These are phyloP conservation scores for Platanthera guangdongensis DNA, from an alignment of 106 monocot genomes.

Conservation along the genomic window DNA sequence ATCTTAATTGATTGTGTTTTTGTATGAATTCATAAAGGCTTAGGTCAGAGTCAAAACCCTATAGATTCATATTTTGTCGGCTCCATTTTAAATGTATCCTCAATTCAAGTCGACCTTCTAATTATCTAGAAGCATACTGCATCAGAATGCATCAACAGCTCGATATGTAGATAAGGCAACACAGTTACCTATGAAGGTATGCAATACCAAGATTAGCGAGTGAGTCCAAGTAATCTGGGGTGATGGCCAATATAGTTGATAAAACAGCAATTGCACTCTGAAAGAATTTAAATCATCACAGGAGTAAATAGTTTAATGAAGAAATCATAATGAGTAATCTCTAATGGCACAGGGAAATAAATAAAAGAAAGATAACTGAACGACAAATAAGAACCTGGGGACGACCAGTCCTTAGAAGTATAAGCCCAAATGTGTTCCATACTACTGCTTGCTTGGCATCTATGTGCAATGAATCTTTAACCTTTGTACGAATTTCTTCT, in stretches of 20 bases:
- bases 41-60: too few relatives aligned
- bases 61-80: too few relatives aligned
- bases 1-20: too few relatives aligned
- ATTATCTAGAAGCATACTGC: neutral
- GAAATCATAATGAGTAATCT: conserved; percentile 1
- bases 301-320: conserved; percentile 1
- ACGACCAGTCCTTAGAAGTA: conserved; percentile 78
- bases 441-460: conserved; percentile 79
- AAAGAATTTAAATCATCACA: conserved; percentile 10
- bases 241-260: conserved; percentile 51
- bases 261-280: conserved; percentile 95
- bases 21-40: too few relatives aligned
- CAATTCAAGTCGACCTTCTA: too few relatives aligned
- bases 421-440: conserved; percentile 91
- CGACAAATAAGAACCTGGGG: conserved; percentile 37
- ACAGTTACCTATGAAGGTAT: conserved; percentile 71
- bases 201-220: conserved; percentile 93
- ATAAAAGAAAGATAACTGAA: neutral
- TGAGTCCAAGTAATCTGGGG: conserved; percentile 76
- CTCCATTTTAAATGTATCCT: too few relatives aligned
- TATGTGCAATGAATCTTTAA: conserved; percentile 64
- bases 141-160: neutral
- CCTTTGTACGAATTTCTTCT: conserved; percentile 59
- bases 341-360: neutral
- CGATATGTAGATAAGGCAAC: neutral